Conservation (phyloP, 1,139 yeast genomes). For the Debaryomyces fabryi region DNA sequence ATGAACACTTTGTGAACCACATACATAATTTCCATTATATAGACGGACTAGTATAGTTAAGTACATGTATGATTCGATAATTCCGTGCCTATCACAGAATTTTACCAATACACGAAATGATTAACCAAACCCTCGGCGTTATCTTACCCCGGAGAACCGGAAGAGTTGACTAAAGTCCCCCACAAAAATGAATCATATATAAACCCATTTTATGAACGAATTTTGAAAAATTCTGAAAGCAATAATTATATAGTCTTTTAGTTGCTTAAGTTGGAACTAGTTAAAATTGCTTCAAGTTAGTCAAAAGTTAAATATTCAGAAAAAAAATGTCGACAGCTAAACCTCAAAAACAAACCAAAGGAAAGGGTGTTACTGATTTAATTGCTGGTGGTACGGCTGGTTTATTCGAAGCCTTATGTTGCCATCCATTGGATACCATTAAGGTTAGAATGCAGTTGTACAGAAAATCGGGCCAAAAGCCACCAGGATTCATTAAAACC, state of each 20-base stretch:
- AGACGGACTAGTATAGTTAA: conserved; percentile 7
- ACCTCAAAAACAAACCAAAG: conserved; percentile 28
- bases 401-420: conserved; percentile 89
- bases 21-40: conserved; percentile 9
- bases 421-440: conserved; percentile 94
- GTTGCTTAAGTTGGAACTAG: conserved; percentile 2
- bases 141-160: conserved; percentile 14
- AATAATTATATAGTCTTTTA: neutral
- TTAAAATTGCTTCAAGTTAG: neutral
- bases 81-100: conserved; percentile 1
- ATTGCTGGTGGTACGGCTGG: conserved; percentile 98
- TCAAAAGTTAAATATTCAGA: conserved; percentile 1
- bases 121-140: conserved; percentile 7
- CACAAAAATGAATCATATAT: conserved; percentile 8
- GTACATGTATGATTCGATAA: neutral
- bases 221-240: conserved; percentile 3
- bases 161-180: conserved; percentile 10
- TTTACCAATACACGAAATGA: conserved; percentile 9
- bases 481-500: conserved; percentile 84
- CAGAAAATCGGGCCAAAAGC: conserved; percentile 61
- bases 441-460: conserved; percentile 96
- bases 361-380: conserved; percentile 65
- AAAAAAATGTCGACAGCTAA: conserved; percentile 19
- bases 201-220: neutral
- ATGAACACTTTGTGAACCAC: conserved; percentile 5